Percentiles rank a stretch among this genome's conserved stretches.
These are phyloP conservation scores for Aspergillus panamensis DNA, from an alignment of 495 filamentous ascomycete species.

Conservation along the genomic window DNA sequence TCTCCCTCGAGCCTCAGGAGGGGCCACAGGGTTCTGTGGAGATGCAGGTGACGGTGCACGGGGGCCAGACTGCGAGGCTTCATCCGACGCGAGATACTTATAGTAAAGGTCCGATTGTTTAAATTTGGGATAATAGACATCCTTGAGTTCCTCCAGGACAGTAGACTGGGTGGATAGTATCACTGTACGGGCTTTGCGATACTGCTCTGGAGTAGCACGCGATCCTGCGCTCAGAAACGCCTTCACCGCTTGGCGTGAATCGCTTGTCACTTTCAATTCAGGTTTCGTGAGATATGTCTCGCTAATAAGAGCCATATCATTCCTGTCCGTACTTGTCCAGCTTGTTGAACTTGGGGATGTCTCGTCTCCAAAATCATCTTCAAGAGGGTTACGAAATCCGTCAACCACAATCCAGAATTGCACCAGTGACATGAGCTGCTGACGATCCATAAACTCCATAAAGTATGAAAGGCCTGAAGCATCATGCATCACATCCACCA, in stretches of 20 bases:
- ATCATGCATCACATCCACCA: conserved; percentile 81
- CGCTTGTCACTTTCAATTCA: conserved; percentile 72
- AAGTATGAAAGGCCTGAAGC: conserved; percentile 92
- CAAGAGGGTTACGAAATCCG: conserved; percentile 91
- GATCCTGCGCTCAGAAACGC: conserved; percentile 74
- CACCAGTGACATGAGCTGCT: conserved; percentile 78
- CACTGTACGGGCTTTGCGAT: conserved; percentile 75
- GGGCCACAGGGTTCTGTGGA: conserved; percentile 25
- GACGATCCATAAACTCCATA: conserved; percentile 99
- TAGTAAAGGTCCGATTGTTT: conserved; percentile 90
- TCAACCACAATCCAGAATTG: conserved; percentile 99
- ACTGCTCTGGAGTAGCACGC: conserved; percentile 72
- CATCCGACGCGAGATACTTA: conserved; percentile 90
- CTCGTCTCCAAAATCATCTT: conserved; percentile 77
- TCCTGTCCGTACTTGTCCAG: conserved; percentile 83
- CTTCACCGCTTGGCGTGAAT: conserved; percentile 64
- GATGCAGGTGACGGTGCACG: conserved; percentile 22
- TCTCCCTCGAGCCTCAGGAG: conserved; percentile 32
- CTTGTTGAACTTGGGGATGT: conserved; percentile 57
- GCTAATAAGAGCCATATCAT: conserved; percentile 83
- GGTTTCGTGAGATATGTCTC: conserved; percentile 80
- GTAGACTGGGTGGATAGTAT: conserved; percentile 79
- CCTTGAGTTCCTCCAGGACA: conserved; percentile 78
- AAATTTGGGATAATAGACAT: conserved; percentile 75
- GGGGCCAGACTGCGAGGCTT: conserved; percentile 53